Conservation (phyloP, 495 filamentous ascomycete species). For the Glutinoglossum americanum region DNA sequence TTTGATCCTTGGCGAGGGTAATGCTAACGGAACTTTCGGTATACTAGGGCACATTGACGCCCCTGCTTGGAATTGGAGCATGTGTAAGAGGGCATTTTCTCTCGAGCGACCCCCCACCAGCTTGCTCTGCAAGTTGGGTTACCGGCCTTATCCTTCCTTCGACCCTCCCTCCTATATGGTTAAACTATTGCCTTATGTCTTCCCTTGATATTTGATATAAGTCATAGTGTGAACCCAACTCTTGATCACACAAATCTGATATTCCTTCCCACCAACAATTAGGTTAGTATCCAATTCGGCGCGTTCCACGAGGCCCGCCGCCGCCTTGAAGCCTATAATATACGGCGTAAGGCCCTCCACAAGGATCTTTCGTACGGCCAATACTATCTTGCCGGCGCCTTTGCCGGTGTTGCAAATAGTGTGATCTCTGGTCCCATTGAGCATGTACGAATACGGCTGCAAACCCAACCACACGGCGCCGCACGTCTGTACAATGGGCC, state of each 20-base stretch:
- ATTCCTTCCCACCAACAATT: neutral
- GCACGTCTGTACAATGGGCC: slow-evolving; percentile 63
- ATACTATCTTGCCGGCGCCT: slow-evolving; percentile 79
- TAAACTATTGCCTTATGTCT: neutral
- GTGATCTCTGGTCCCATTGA: slow-evolving; percentile 84
- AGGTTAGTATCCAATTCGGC: slow-evolving; percentile 89
- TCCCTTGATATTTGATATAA: neutral
- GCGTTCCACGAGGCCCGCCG: slow-evolving; percentile 87
- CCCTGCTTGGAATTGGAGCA: slow-evolving; percentile 85
- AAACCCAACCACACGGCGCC: slow-evolving; percentile 83
- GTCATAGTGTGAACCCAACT: neutral
- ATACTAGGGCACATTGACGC: slow-evolving; percentile 62
- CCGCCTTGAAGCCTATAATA: slow-evolving; percentile 55
- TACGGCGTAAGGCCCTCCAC: slow-evolving; percentile 13
- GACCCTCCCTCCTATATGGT: neutral
- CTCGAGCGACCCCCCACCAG: neutral
- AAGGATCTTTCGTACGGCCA: slow-evolving; percentile 48
- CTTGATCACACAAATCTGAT: slow-evolving; percentile 5
- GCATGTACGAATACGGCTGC: slow-evolving; percentile 91
- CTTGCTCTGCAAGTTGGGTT: neutral
- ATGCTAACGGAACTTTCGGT: neutral
- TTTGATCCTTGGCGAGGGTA: neutral
- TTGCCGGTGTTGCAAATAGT: slow-evolving; percentile 79
- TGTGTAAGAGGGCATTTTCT: slow-evolving; percentile 34
- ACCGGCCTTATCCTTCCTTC: neutral